These are phyloP conservation scores for Potentilla sterilis DNA, from an alignment of 306 rosid genomes.

Conservation along the genomic window DNA sequence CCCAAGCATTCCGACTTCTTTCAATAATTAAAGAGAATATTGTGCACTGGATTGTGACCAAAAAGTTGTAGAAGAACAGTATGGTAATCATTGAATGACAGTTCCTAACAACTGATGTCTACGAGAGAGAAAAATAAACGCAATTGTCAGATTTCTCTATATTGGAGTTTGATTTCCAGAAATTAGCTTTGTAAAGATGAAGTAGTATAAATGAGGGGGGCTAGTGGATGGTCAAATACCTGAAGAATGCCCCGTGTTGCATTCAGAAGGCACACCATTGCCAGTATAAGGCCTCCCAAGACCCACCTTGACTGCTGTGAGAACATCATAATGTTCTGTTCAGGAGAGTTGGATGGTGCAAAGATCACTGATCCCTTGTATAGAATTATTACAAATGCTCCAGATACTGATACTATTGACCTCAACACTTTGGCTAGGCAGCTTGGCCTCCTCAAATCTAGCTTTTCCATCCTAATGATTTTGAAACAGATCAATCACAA, in stretches of 20 bases:
- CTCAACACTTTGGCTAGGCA: constrained; percentile 18
- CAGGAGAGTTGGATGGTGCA: constrained; percentile 9
- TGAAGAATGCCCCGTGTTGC: constrained; percentile 31
- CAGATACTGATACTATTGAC: constrained; percentile 11
- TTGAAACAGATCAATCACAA: not conserved
- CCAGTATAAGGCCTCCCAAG: constrained; percentile 28
- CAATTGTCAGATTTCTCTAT: not conserved
- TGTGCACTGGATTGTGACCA: constrained; percentile 2
- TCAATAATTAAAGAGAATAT: not conserved
- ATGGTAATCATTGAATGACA: not conserved
- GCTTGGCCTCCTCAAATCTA: not conserved
- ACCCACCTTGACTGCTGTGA: constrained; percentile 16
- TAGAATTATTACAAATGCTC: constrained; percentile 15
- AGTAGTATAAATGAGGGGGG: not conserved
- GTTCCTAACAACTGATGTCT: constrained; percentile 10
- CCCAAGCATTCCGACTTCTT: constrained; percentile 16
- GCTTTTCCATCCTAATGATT: constrained; percentile 10
- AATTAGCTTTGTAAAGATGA: not conserved
- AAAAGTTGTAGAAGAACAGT: constrained; percentile 13
- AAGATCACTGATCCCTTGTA: constrained; percentile 18
- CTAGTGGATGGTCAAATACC: constrained; percentile 14
- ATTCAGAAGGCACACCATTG: constrained; percentile 15
- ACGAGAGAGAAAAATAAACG: too few relatives aligned
- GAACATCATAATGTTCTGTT: not conserved
- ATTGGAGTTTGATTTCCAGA: not conserved